Evolutionary conservation across 192 early-diverging fungal species (phyloP).

Genomic region (Linnemannia hyalina): DNA sequence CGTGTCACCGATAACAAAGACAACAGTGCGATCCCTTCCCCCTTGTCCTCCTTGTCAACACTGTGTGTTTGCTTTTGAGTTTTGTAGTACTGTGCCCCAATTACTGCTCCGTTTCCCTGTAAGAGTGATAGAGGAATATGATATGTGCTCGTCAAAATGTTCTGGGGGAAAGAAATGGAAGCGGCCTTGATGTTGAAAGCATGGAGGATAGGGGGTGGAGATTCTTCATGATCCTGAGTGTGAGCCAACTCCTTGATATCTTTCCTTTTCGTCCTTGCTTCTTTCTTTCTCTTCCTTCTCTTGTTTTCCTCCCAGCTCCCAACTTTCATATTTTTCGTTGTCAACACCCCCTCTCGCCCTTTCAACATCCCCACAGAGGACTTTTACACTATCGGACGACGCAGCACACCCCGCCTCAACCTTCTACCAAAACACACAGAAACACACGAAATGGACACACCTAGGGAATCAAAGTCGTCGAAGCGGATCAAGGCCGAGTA

Average conservation of each 20-base stretch:
- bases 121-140: background rate
- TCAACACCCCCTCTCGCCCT: background rate
- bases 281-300: background rate
- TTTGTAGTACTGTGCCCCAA: background rate
- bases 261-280: background rate
- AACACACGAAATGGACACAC: background rate
- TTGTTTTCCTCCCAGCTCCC: background rate
- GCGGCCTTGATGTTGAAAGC: background rate
- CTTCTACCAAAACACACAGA: background rate
- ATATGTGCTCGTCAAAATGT: background rate
- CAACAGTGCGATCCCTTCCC: background rate
- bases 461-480: background rate
- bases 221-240: background rate
- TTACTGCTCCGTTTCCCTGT: background rate
- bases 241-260: background rate
- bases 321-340: background rate
- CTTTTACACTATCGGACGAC: background rate
- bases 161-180: background rate
- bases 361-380: too few species aligned
- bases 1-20: background rate
- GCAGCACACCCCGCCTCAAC: background rate
- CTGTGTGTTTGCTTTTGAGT: background rate
- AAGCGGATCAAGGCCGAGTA: constrained; percentile 4
- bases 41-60: background rate
- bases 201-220: background rate